phyloP scores from a whole-genome alignment of 2,329 filamentous ascomycete species.

The Hypomyces rosellus region DNA sequence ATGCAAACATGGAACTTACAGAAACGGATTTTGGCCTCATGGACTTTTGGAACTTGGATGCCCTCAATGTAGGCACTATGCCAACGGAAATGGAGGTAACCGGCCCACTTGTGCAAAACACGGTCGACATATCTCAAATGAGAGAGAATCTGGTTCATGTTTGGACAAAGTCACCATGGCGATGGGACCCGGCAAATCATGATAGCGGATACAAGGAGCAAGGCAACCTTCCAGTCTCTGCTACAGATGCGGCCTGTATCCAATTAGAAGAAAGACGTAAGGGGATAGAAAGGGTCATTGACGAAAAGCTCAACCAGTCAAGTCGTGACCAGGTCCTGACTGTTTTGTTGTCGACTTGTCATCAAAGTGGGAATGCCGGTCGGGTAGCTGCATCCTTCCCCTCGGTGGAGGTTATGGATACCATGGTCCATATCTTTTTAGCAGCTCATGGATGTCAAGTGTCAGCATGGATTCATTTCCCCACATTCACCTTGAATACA shows the following conservation, averaged over 20 bases:
- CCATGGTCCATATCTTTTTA: conserved; percentile 54
- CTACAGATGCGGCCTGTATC: conserved; percentile 30
- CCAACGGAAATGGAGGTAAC: background rate
- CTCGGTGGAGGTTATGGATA: conserved; percentile 53
- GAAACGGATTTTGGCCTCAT: conserved; percentile 47
- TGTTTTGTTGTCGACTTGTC: conserved; percentile 55
- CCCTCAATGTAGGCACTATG: conserved; percentile 4
- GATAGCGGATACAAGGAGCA: conserved; percentile 41
- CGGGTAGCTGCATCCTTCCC: conserved; percentile 56
- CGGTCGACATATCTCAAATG: conserved; percentile 39
- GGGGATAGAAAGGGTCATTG: conserved; percentile 33
- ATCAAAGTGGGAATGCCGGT: conserved; percentile 40
- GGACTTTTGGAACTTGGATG: conserved; percentile 42
- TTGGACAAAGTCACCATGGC: conserved; percentile 46
- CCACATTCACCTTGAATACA: conserved; percentile 49
- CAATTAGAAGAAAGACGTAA: conserved; percentile 34
- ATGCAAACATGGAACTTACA: conserved; percentile 44
- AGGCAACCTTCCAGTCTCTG: conserved; percentile 38
- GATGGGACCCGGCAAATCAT: conserved; percentile 40
- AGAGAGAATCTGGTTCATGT: conserved; percentile 41
- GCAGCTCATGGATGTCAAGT: conserved; percentile 50
- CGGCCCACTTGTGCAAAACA: conserved; percentile 27
- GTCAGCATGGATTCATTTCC: conserved; percentile 55
- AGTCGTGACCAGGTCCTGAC: conserved; percentile 58
- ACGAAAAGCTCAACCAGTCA: conserved; percentile 38